phyloP scores from a whole-genome alignment of 495 filamentous ascomycete genomes.

The Jackrogersella multiformis region DNA sequence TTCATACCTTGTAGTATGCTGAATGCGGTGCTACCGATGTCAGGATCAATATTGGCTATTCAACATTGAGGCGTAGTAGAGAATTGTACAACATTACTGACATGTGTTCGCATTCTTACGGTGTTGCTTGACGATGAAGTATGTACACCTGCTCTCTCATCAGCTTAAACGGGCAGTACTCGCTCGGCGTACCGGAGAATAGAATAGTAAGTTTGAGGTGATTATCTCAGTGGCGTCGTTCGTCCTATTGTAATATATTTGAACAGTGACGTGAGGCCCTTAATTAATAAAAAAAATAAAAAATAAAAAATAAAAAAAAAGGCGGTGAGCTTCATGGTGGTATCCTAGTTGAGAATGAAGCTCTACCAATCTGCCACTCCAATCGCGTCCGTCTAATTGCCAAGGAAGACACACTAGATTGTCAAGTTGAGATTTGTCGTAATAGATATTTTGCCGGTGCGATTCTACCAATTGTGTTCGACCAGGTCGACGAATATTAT shows the following conservation, averaged over 20 bases:
- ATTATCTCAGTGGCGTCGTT: slow-evolving; percentile 25
- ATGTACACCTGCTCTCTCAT: background rate
- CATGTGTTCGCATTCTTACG: slow-evolving; percentile 30
- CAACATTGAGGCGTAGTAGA: slow-evolving; percentile 20
- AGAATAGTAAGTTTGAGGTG: background rate
- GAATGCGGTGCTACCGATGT: slow-evolving; percentile 13
- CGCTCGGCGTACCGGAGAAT: slow-evolving; percentile 16
- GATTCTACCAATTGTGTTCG: slow-evolving; percentile 15
- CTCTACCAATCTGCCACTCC: slow-evolving; percentile 11
- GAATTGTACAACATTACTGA: slow-evolving; percentile 28
- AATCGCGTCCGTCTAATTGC: slow-evolving; percentile 28
- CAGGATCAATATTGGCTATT: slow-evolving; percentile 16
- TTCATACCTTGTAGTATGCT: slow-evolving; percentile 1
- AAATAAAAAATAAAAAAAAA: too few relatives aligned
- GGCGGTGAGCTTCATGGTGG: slow-evolving; percentile 31
- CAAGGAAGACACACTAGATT: slow-evolving; percentile 26
- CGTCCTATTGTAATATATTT: slow-evolving; percentile 10
- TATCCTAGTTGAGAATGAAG: slow-evolving; percentile 12
- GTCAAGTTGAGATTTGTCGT: slow-evolving; percentile 16
- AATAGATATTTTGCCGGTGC: slow-evolving; percentile 22
- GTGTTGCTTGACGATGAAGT: slow-evolving; percentile 4
- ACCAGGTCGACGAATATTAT: slow-evolving; percentile 22
- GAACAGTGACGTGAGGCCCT: slow-evolving; percentile 23
- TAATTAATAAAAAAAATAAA: too few relatives aligned
- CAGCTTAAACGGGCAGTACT: background rate